Evolutionary conservation across 2,329 filamentous ascomycete genomes (phyloP).

Genomic region (Orbilia javanica): DNA sequence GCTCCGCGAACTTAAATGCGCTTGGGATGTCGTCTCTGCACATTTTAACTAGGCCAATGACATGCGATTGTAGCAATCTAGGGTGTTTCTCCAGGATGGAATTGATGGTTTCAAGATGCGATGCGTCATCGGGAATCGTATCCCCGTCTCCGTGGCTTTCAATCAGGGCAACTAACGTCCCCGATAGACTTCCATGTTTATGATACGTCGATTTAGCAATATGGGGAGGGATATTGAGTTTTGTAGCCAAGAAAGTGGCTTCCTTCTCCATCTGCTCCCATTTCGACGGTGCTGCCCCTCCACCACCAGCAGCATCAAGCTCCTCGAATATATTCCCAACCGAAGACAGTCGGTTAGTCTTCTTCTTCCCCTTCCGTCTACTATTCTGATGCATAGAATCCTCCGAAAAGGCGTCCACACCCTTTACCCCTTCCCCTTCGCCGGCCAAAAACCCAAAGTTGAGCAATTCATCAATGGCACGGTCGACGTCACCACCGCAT

Average conservation of each 20-base stretch:
- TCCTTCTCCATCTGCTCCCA: constrained; percentile 61
- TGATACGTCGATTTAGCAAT: constrained; percentile 60
- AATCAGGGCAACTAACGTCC: constrained; percentile 58
- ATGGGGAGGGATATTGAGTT: constrained; percentile 56
- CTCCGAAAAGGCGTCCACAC: constrained; percentile 61
- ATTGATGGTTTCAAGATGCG: constrained; percentile 56
- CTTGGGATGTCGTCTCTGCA: constrained; percentile 60
- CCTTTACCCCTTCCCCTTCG: constrained; percentile 58
- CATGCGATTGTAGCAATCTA: constrained; percentile 42
- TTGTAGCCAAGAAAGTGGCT: constrained; percentile 58
- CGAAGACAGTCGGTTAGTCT: constrained; percentile 39
- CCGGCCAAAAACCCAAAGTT: constrained; percentile 59
- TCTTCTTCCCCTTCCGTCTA: constrained; percentile 47
- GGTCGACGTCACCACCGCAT: constrained; percentile 57
- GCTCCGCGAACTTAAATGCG: constrained; percentile 60
- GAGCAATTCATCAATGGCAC: constrained; percentile 61
- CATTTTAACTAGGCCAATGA: constrained; percentile 59
- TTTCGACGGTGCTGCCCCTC: constrained; percentile 32
- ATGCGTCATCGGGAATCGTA: constrained; percentile 55
- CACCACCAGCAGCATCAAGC: constrained; percentile 23
- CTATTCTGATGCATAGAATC: constrained; percentile 41
- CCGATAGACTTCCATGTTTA: constrained; percentile 54
- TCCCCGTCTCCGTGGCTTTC: constrained; percentile 44
- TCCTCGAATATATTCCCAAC: constrained; percentile 46
- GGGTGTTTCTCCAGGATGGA: constrained; percentile 40